Evolutionary conservation across 192 early-diverging fungal species (phyloP).

Genomic region (Oehlia diaphana): DNA sequence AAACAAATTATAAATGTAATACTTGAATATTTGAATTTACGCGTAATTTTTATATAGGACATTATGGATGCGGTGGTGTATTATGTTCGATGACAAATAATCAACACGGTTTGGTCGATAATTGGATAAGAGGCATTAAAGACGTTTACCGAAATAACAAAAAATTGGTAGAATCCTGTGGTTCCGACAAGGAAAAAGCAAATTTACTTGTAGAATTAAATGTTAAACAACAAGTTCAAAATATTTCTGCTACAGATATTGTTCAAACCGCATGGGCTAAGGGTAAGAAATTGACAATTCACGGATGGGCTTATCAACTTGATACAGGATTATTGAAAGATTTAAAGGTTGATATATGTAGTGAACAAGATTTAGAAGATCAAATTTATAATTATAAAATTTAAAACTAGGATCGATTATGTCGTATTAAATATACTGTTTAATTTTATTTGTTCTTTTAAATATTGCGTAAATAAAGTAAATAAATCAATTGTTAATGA

Average conservation of each 20-base stretch:
- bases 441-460: too few species aligned
- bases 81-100: constrained; percentile 57
- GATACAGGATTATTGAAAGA: constrained; percentile 49
- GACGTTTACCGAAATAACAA: constrained; percentile 71
- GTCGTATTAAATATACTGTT: too few species aligned
- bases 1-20: neutral
- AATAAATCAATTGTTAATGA: too few species aligned
- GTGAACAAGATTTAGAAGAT: constrained; percentile 21
- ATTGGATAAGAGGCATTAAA: constrained; percentile 88
- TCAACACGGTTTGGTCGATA: constrained; percentile 80
- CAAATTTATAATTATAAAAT: neutral
- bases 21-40: neutral
- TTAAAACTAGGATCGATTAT: too few species aligned
- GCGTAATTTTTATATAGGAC: constrained; percentile 35
- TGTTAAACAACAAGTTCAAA: constrained; percentile 68
- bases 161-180: constrained; percentile 38
- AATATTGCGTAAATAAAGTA: too few species aligned
- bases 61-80: constrained; percentile 76
- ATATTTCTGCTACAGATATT: constrained; percentile 71
- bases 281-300: constrained; percentile 68
- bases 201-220: constrained; percentile 75
- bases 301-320: constrained; percentile 75
- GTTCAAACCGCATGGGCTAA: constrained; percentile 82
- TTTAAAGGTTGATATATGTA: constrained; percentile 34
- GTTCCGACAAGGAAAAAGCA: constrained; percentile 41